These are phyloP conservation scores for Beauveria australis DNA, from an alignment of 2,329 filamentous ascomycete genomes.

Conservation along the genomic window DNA sequence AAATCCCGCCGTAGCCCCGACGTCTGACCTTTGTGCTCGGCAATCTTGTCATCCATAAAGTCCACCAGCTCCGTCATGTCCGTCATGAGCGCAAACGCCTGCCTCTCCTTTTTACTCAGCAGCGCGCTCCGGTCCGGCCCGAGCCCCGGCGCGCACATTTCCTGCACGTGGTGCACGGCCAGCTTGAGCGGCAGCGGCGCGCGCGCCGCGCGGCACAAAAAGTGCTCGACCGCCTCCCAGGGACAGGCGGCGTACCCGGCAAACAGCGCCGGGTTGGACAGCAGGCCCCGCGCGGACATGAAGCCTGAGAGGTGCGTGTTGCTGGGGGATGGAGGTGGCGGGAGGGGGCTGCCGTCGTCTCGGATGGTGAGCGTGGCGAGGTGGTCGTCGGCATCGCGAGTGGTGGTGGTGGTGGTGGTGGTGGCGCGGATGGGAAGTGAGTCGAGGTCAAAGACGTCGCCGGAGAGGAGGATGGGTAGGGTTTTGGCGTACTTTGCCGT, in stretches of 20 bases:
- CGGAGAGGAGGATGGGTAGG: slow-evolving; percentile 61
- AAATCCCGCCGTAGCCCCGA: slow-evolving; percentile 21
- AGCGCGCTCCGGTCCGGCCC: slow-evolving; percentile 43
- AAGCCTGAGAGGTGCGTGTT: slow-evolving; percentile 50
- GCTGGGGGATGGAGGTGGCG: slow-evolving; percentile 18
- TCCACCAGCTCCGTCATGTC: slow-evolving; percentile 53
- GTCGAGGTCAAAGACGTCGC: slow-evolving; percentile 55
- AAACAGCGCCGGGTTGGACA: slow-evolving; percentile 61
- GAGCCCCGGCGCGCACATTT: slow-evolving; percentile 57
- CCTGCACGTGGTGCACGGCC: slow-evolving; percentile 55
- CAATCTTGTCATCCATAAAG: slow-evolving; percentile 46
- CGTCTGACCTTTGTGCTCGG: slow-evolving; percentile 24
- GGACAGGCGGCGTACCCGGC: slow-evolving; percentile 48
- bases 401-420: neutral
- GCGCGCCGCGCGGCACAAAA: slow-evolving; percentile 49
- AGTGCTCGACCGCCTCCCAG: slow-evolving; percentile 54
- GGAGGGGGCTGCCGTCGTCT: slow-evolving; percentile 13
- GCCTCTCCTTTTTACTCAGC: slow-evolving; percentile 48
- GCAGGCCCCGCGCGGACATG: slow-evolving; percentile 62
- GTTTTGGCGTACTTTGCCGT: slow-evolving; percentile 41
- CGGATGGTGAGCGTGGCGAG: slow-evolving; percentile 24
- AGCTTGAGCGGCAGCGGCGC: slow-evolving; percentile 56
- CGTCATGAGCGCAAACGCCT: slow-evolving; percentile 37
- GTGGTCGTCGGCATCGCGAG: slow-evolving; percentile 21
- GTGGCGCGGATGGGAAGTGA: slow-evolving; percentile 35